Percentiles rank a stretch among this genome's conserved stretches.
These are phyloP conservation scores for Syncephalastrum racemosum DNA, from an alignment of 371 early-diverging fungal species.

Conservation along the genomic window DNA sequence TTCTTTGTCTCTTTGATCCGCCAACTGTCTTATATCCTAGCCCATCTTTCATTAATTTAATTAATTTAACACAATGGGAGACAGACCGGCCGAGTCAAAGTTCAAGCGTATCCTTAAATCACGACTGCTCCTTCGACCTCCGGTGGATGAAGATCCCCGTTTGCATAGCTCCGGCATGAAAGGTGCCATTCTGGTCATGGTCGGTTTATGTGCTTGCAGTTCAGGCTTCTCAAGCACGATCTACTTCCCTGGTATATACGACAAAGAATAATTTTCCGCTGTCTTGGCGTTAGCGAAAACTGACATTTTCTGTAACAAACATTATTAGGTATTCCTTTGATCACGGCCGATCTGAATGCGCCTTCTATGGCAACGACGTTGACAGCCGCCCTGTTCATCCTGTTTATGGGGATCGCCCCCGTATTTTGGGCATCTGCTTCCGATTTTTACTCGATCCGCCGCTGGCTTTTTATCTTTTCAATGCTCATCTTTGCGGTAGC, in stretches of 20 bases:
- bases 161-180: conserved; percentile 10
- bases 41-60: no score
- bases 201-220: conserved; percentile 15
- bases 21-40: no score
- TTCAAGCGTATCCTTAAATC: conserved; percentile 7
- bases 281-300: not conserved
- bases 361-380: conserved; percentile 29
- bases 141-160: conserved; percentile 30
- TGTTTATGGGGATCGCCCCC: conserved; percentile 51
- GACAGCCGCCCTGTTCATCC: conserved; percentile 43
- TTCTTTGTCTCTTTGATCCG: no score
- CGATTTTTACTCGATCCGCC: conserved; percentile 30
- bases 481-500: conserved; percentile 57
- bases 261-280: not conserved
- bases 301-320: no score
- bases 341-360: conserved; percentile 43
- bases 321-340: conserved; percentile 39
- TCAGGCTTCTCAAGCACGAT: conserved; percentile 30
- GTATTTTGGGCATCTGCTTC: conserved; percentile 61
- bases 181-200: conserved; percentile 16
- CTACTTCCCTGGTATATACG: conserved; percentile 20
- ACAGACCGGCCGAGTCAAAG: no score
- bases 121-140: conserved; percentile 18
- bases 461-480: conserved; percentile 19
- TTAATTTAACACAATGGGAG: no score